phyloP scores from a whole-genome alignment of 352 stramenopile species.

The Pythium sp. region DNA sequence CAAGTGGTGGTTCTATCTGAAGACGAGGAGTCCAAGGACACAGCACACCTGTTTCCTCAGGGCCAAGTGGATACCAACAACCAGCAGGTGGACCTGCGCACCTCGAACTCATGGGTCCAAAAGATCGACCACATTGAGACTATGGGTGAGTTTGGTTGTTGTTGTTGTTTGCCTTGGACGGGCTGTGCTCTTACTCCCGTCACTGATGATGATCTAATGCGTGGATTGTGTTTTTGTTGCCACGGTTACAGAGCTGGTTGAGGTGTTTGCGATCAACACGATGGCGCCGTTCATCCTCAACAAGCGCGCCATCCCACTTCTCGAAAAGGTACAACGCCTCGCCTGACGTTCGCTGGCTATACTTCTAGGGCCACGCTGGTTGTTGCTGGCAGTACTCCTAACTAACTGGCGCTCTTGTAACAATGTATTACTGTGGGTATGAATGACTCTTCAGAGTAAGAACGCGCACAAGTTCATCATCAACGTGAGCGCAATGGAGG shows the following conservation, averaged over 20 bases:
- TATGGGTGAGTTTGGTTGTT: slow-evolving; percentile 38
- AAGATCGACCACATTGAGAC: slow-evolving; percentile 77
- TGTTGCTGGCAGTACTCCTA: neutral
- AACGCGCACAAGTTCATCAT: slow-evolving; percentile 80
- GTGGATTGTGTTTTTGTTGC: slow-evolving; percentile 1
- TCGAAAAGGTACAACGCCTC: slow-evolving; percentile 43
- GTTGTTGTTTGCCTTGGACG: neutral
- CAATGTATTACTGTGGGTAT: neutral
- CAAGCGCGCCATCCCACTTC: slow-evolving; percentile 63
- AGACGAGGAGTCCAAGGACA: slow-evolving; percentile 70
- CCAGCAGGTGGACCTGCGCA: slow-evolving; percentile 91
- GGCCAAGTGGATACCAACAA: slow-evolving; percentile 90
- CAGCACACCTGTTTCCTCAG: slow-evolving; percentile 47
- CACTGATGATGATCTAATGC: neutral
- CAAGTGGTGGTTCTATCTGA: slow-evolving; percentile 87
- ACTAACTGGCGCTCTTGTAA: neutral
- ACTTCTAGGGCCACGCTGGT: too few species aligned
- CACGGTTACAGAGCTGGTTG: slow-evolving; percentile 52
- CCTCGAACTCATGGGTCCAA: slow-evolving; percentile 91
- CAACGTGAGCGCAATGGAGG: slow-evolving; percentile 96
- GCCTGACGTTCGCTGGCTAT: neutral
- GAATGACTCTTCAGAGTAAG: slow-evolving; percentile 29
- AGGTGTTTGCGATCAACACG: slow-evolving; percentile 91
- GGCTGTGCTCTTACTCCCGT: too few species aligned
- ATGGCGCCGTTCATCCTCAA: slow-evolving; percentile 95